Evolutionary conservation across 2,329 filamentous ascomycete genomes (phyloP), one percentile per base, ranked within the genome.

Genomic region (Hypomyces perniciosus): DNA sequence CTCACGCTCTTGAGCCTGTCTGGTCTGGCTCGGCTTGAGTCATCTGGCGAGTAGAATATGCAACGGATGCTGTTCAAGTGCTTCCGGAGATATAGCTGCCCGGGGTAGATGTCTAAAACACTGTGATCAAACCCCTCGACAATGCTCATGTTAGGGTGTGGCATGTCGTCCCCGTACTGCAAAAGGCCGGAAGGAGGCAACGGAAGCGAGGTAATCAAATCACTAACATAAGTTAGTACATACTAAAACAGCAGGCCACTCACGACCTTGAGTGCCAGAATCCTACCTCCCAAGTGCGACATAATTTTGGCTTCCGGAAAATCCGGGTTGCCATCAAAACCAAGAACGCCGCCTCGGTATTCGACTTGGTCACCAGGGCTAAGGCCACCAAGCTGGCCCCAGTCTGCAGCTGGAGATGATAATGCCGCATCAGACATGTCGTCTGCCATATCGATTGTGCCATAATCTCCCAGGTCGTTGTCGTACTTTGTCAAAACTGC

Each of bases 201-300:
- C 26, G 74, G 79, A 52, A 97, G 76, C 68, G 97, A 93, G 4
- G 93, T 93, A 41, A 96, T 78, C 41, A 97, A 89, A 66, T 97
- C 92, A 67, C 90, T 90, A 52, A n/a, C 13, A 26, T 8, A 13
- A 13, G 45, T 57, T 43, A 57, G 51, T 34, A 46, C 12, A 13
- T 20, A 20, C 20, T 20, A 20, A 20, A 20, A 20, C 20, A 20
- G 20, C 20, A 20, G 20, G 20, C 20, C 20, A 20, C 20, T 20
- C 33, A 35, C 12, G 33, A 35, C 33, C 33, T 8, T 20, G 20
- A 8, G 8, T 12, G 8, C 12, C 9, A 29, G 10, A 13, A 7
- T 37, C 45, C 30, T 27, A 89, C 86, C 85, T 96, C 68, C 97
- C 6, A 83, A 78, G 51, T 83, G 79, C 37, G 61, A 60, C 68